Conservation (phyloP, 2,329 filamentous ascomycete species). For the Colletotrichum sojae region DNA sequence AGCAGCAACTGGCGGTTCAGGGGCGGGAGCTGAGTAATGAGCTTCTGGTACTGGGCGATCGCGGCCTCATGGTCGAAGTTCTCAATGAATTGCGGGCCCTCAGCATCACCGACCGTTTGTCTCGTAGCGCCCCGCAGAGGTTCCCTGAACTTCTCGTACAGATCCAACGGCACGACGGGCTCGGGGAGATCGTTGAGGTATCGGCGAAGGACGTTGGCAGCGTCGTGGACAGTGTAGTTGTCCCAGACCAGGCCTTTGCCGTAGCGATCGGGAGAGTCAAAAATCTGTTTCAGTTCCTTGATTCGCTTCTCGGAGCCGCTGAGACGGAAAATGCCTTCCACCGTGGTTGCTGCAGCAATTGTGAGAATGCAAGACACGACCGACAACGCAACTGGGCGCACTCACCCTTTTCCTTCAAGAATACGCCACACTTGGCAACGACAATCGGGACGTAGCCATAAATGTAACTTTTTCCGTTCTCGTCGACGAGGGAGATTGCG, state of each 20-base stretch:
- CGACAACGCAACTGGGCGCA: slow-evolving; percentile 37
- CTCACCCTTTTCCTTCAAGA: slow-evolving; percentile 96
- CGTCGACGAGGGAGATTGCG: slow-evolving; percentile 94
- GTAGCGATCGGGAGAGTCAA: slow-evolving; percentile 95
- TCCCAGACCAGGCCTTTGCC: slow-evolving; percentile 98
- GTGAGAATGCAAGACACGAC: slow-evolving; percentile 41
- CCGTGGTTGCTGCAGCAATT: slow-evolving; percentile 79
- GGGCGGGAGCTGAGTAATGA: slow-evolving; percentile 94
- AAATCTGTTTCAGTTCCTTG: slow-evolving; percentile 92
- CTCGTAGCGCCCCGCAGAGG: slow-evolving; percentile 81
- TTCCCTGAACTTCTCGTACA: slow-evolving; percentile 92
- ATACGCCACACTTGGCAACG: slow-evolving; percentile 97
- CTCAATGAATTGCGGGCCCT: slow-evolving; percentile 78
- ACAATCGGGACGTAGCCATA: slow-evolving; percentile 99
- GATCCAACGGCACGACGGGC: slow-evolving; percentile 93
- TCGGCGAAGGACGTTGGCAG: slow-evolving; percentile 93
- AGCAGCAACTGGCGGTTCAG: slow-evolving; percentile 94
- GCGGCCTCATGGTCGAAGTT: slow-evolving; percentile 75
- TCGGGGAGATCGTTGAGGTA: slow-evolving; percentile 98
- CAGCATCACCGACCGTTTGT: slow-evolving; percentile 79
- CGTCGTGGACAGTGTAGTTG: slow-evolving; percentile 98
- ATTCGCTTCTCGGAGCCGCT: slow-evolving; percentile 98
- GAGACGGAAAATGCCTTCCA: slow-evolving; percentile 96
- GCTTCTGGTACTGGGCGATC: slow-evolving; percentile 85
- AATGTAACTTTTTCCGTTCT: slow-evolving; percentile 94